phyloP scores from a whole-genome alignment of 345 rosid species.

The Salix viminalis region DNA sequence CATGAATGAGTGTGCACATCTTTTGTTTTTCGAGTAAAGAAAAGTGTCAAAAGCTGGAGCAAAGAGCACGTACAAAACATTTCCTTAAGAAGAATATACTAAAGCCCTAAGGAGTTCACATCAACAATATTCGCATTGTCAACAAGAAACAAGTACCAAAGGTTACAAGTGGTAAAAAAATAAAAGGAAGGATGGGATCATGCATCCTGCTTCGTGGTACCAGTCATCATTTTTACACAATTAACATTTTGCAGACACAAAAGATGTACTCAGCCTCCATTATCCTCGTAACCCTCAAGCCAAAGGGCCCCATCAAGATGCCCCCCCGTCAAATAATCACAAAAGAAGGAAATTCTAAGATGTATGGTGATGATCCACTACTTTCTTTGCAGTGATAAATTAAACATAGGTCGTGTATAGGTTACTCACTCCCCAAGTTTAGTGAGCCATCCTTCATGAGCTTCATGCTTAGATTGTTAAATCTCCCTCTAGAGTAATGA shows the following conservation, averaged over 20 bases:
- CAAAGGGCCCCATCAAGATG: conserved; percentile 16
- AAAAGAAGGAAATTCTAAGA: conserved; percentile 25
- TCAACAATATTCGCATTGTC: conserved; percentile 19
- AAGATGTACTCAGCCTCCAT: conserved; percentile 2
- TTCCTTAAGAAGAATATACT: conserved; percentile 24
- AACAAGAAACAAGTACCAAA: conserved; percentile 25
- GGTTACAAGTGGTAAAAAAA: conserved; percentile 10
- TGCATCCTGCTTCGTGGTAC: conserved; percentile 19
- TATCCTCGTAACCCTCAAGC: conserved; percentile 20
- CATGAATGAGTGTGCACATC: too few relatives aligned
- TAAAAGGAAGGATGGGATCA: conserved; percentile 14
- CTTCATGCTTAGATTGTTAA: conserved; percentile 94
- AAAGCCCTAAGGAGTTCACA: conserved; percentile 19
- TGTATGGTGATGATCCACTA: conserved; percentile 19
- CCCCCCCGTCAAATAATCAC: conserved; percentile 24
- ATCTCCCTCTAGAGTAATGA: conserved; percentile 99
- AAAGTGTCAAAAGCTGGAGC: not conserved
- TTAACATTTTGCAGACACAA: conserved; percentile 20
- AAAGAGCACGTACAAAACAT: not conserved
- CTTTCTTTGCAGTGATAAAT: conserved; percentile 20
- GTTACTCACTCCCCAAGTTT: conserved; percentile 66
- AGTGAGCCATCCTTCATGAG: conserved; percentile 96
- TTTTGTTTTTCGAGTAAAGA: not conserved
- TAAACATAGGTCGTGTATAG: conserved; percentile 12
- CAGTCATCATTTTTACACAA: conserved; percentile 25